A percentile compares a stretch with the other conserved stretches of the same genome.
Conservation (phyloP, 306 rosid genomes). For the Medicago truncatula region DNA sequence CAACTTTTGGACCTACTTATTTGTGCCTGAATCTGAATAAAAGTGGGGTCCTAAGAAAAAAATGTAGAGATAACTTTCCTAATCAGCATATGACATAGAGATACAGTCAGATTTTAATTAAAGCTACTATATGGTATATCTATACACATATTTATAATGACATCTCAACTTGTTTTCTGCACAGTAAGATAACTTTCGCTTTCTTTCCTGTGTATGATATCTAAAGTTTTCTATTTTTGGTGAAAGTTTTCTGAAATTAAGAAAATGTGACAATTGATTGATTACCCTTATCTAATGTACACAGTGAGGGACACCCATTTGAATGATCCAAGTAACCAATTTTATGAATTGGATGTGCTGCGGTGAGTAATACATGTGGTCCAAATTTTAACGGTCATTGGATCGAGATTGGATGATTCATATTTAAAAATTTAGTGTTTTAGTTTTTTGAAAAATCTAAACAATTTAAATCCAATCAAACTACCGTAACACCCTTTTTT, state of each 20-base stretch:
- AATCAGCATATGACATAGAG: constrained; percentile 35
- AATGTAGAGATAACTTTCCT: constrained; percentile 50
- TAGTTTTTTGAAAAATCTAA: too few species aligned
- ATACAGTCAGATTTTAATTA: constrained; percentile 30
- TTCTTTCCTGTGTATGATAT: constrained; percentile 26
- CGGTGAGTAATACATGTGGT: too few species aligned
- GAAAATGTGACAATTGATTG: constrained; percentile 26
- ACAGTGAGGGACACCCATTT: constrained; percentile 4
- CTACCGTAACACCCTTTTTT: too few species aligned
- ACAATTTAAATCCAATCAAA: too few species aligned
- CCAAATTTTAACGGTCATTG: too few species aligned
- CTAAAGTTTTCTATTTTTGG: constrained; percentile 28
- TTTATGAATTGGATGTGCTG: not conserved
- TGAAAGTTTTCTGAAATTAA: constrained; percentile 35
- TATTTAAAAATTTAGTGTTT: too few species aligned
- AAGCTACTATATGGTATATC: constrained; percentile 31
- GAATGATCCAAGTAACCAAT: constrained; percentile 3
- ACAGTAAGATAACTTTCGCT: not conserved
- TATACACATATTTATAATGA: constrained; percentile 16
- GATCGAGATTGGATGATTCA: too few species aligned
- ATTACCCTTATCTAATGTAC: constrained; percentile 29
- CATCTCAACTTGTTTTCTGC: constrained; percentile 31
- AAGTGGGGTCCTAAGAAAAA: constrained; percentile 43
- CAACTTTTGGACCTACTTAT: not conserved
- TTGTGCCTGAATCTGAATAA: constrained; percentile 32